Evolutionary conservation across 2,329 filamentous ascomycete species (phyloP).

Genomic region (Rhynchosporium agropyri): DNA sequence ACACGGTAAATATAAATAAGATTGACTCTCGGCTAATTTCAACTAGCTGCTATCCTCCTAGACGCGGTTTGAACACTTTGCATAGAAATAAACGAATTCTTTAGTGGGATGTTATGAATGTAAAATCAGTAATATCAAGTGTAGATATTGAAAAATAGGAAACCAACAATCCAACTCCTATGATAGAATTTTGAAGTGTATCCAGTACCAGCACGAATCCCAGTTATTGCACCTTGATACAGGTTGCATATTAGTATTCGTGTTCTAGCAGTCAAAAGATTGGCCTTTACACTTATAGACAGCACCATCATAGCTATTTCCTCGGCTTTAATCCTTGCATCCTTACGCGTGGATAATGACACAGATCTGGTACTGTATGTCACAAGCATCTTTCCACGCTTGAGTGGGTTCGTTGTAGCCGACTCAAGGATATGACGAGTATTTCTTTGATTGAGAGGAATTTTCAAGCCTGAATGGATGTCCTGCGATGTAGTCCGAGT

Average conservation of each 20-base stretch:
- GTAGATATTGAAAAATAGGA: background rate
- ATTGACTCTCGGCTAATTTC: constrained; percentile 1
- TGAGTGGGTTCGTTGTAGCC: constrained; percentile 42
- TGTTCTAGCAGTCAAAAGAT: constrained; percentile 51
- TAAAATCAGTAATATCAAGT: background rate
- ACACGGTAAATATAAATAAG: background rate
- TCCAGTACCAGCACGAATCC: constrained; percentile 32
- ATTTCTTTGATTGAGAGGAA: constrained; percentile 47
- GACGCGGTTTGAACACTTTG: background rate
- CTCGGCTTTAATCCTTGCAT: constrained; percentile 44
- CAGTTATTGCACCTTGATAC: constrained; percentile 47
- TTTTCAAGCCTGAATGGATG: constrained; percentile 58
- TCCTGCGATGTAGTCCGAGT: constrained; percentile 45
- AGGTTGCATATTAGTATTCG: constrained; percentile 47
- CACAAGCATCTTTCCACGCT: constrained; percentile 57
- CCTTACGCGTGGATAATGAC: constrained; percentile 52
- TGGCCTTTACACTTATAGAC: constrained; percentile 52
- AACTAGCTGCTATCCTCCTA: background rate
- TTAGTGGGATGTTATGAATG: constrained; percentile 19
- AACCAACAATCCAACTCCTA: background rate
- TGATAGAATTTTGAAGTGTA: background rate
- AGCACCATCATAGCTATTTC: constrained; percentile 40
- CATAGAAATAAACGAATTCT: constrained; percentile 11
- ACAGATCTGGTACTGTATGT: constrained; percentile 55
- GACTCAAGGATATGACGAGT: constrained; percentile 48